A percentile compares a stretch with the other conserved stretches of the same genome.
These are phyloP conservation scores for Ceratobasidium sp. DNA, from an alignment of 1,284 basidiomycete species.

Conservation along the genomic window DNA sequence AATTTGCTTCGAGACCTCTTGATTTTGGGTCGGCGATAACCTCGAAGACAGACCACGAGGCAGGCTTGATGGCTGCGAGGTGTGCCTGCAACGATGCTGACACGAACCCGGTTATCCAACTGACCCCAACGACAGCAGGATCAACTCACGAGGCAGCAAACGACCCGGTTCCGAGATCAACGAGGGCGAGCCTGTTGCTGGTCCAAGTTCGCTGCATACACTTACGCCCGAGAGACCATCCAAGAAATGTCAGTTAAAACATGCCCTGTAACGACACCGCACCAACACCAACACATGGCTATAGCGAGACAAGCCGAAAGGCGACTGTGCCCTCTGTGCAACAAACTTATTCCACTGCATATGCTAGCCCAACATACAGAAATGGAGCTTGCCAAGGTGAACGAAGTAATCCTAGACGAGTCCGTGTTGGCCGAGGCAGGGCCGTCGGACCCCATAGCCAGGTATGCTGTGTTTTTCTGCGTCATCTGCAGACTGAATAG, in stretches of 20 bases:
- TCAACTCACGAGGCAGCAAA: slow-evolving; percentile 28
- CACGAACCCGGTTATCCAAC: not conserved
- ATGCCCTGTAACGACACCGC: slow-evolving; percentile 1
- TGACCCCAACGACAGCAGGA: slow-evolving; percentile 25
- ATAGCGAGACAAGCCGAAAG: slow-evolving; percentile 69
- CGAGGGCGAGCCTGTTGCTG: slow-evolving; percentile 3
- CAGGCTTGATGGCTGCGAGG: slow-evolving; percentile 31
- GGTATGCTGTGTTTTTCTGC: slow-evolving; percentile 53
- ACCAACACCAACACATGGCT: slow-evolving; percentile 14
- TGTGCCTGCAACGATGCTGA: slow-evolving; percentile 9
- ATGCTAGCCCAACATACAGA: slow-evolving; percentile 66
- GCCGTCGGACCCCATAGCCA: slow-evolving; percentile 52
- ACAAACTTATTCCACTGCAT: slow-evolving; percentile 71
- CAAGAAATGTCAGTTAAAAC: slow-evolving; percentile 30
- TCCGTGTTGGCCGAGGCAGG: slow-evolving; percentile 58
- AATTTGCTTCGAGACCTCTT: slow-evolving; percentile 3
- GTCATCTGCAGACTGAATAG: not conserved
- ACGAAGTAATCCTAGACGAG: slow-evolving; percentile 63
- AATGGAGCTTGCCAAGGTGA: slow-evolving; percentile 69
- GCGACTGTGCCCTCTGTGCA: slow-evolving; percentile 71
- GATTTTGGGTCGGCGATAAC: slow-evolving; percentile 11
- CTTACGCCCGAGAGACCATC: slow-evolving; percentile 10
- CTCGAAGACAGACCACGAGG: slow-evolving; percentile 19
- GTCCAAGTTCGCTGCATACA: slow-evolving; percentile 14
- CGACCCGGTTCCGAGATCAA: slow-evolving; percentile 23